Conservation (phyloP, 2,329 filamentous ascomycete species). For the Cladosporium velox region DNA sequence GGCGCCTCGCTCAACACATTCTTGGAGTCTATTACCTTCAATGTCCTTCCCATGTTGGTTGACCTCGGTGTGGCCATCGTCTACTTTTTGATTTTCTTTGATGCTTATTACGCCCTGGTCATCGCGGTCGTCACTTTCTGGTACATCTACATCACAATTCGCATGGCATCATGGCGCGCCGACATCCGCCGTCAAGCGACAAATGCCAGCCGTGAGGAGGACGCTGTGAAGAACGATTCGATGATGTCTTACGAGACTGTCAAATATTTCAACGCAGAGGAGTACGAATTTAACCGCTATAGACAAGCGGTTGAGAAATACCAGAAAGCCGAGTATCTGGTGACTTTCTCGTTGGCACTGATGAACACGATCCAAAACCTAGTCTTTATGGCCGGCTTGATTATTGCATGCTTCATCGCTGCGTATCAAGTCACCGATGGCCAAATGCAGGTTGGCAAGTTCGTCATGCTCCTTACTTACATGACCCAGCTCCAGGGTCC, state of each 20-base stretch:
- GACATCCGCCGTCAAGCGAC: slow-evolving; percentile 92
- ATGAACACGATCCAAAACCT: slow-evolving; percentile 65
- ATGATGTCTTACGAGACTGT: slow-evolving; percentile 94
- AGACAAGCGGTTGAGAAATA: slow-evolving; percentile 58
- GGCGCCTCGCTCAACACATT: slow-evolving; percentile 96
- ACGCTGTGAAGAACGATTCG: slow-evolving; percentile 97
- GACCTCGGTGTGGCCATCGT: slow-evolving; percentile 83
- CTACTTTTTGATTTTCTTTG: slow-evolving; percentile 77
- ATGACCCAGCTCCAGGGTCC: slow-evolving; percentile 73
- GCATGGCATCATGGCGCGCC: slow-evolving; percentile 90
- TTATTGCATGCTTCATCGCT: slow-evolving; percentile 69
- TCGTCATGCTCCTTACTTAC: slow-evolving; percentile 71
- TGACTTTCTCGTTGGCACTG: slow-evolving; percentile 58
- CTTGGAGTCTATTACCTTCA: slow-evolving; percentile 93
- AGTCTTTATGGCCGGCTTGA: slow-evolving; percentile 64
- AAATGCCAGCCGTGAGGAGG: slow-evolving; percentile 90
- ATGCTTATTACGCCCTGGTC: slow-evolving; percentile 86
- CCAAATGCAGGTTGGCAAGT: slow-evolving; percentile 64
- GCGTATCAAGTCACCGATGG: slow-evolving; percentile 69
- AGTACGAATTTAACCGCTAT: slow-evolving; percentile 60
- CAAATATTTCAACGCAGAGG: slow-evolving; percentile 65
- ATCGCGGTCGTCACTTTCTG: slow-evolving; percentile 90
- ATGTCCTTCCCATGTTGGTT: slow-evolving; percentile 90
- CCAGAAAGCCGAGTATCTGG: slow-evolving; percentile 59
- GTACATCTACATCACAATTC: slow-evolving; percentile 94